Conservation (phyloP, 2,329 filamentous ascomycete genomes). For the Fusarium brachygibbosum region DNA sequence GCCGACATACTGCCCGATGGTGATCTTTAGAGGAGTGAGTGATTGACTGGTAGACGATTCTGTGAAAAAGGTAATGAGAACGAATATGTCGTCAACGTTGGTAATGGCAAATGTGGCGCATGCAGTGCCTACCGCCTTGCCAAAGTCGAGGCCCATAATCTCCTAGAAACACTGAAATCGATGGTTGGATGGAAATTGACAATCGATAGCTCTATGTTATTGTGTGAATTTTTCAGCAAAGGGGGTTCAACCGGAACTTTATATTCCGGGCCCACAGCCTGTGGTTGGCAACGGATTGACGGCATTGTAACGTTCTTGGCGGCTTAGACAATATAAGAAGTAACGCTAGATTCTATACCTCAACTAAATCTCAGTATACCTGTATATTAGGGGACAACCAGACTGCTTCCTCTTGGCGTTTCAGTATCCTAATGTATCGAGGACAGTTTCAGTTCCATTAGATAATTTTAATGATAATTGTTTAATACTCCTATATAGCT, state of each 20-base stretch:
- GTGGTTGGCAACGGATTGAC: not conserved
- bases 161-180: not conserved
- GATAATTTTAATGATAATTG: too few species aligned
- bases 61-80: constrained; percentile 6
- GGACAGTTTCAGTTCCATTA: too few species aligned
- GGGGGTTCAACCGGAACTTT: not conserved
- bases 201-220: too few species aligned
- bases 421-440: too few species aligned
- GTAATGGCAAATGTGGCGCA: constrained; percentile 13
- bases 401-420: too few species aligned
- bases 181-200: too few species aligned
- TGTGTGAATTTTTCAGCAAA: not conserved
- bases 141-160: constrained; percentile 9
- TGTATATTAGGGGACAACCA: too few species aligned
- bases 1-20: constrained; percentile 5
- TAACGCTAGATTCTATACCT: too few species aligned
- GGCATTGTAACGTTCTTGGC: too few species aligned
- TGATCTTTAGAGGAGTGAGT: constrained; percentile 3
- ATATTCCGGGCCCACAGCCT: not conserved
- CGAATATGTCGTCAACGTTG: constrained; percentile 14
- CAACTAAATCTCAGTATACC: too few species aligned
- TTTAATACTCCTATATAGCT: too few species aligned
- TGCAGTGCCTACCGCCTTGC: constrained; percentile 1
- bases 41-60: not conserved
- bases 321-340: too few species aligned